These are phyloP conservation scores for Helicostylum pulchrum DNA, from an alignment of 192 early-diverging fungal genomes.

Conservation along the genomic window DNA sequence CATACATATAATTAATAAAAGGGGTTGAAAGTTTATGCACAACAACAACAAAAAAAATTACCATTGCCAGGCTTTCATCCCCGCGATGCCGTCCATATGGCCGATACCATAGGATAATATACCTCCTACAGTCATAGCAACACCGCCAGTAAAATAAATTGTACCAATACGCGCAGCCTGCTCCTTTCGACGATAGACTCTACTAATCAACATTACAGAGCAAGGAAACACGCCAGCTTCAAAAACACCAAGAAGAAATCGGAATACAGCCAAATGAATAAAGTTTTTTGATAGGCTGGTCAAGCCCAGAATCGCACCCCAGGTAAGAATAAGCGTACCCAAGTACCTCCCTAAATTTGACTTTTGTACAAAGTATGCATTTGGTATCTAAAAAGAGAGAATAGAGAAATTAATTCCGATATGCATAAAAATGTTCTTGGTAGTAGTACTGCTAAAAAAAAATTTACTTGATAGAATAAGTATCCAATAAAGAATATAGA, in stretches of 20 bases:
- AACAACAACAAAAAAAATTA: not conserved
- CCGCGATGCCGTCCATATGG: slow-evolving; percentile 13
- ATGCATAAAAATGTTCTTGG: not conserved
- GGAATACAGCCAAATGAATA: slow-evolving; percentile 13
- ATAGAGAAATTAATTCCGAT: too few relatives aligned
- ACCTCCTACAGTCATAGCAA: slow-evolving; percentile 27
- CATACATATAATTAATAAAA: not conserved
- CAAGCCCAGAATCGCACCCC: slow-evolving; percentile 24
- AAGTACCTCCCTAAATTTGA: slow-evolving; percentile 19
- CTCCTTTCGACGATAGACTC: slow-evolving; percentile 25
- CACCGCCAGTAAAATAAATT: slow-evolving; percentile 20
- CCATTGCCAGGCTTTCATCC: slow-evolving; percentile 26
- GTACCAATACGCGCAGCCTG: slow-evolving; percentile 15
- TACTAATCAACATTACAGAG: slow-evolving; percentile 18
- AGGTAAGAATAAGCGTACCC: slow-evolving; percentile 18
- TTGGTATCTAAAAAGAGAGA: not conserved
- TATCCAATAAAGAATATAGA: slow-evolving; percentile 33
- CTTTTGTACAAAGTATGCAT: slow-evolving; percentile 20
- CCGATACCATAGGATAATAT: slow-evolving; percentile 27
- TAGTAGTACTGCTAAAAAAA: too few relatives aligned
- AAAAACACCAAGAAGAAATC: slow-evolving; percentile 30
- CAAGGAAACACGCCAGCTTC: slow-evolving; percentile 27
- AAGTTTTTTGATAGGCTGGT: slow-evolving; percentile 18
- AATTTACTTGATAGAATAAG: slow-evolving; percentile 17
- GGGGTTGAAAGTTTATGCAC: not conserved